Conservation (phyloP, 2,329 filamentous ascomycete species). For the Verruconis gallopava region DNA sequence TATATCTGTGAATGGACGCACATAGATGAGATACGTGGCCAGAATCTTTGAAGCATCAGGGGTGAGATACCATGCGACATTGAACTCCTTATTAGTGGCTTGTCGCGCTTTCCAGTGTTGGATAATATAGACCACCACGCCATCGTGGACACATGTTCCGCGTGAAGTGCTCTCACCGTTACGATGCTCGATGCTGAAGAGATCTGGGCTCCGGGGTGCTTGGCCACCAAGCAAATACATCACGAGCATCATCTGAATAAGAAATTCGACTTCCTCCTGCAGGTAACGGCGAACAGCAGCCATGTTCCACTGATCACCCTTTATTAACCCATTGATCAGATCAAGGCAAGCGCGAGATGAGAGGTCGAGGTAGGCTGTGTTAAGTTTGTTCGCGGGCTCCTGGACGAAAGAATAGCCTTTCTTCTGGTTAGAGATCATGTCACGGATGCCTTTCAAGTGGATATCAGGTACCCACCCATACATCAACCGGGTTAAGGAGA, state of each 20-base stretch:
- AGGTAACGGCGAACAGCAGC: background rate
- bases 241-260: background rate
- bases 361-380: slow-evolving; percentile 1
- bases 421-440: background rate
- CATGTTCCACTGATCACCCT: background rate
- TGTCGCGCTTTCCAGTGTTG: background rate
- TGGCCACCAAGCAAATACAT: background rate
- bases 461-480: background rate
- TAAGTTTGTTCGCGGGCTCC: background rate
- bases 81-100: background rate
- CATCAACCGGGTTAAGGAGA: background rate
- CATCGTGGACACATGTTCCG: background rate
- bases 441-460: background rate
- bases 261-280: background rate
- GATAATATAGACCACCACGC: background rate
- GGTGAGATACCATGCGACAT: background rate
- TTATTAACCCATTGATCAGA: background rate
- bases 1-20: background rate
- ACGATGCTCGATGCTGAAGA: background rate
- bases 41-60: background rate
- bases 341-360: slow-evolving; percentile 1
- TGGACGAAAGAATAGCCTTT: background rate
- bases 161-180: background rate
- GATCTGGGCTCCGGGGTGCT: background rate
- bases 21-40: background rate